A percentile compares a stretch with the other conserved stretches of the same genome.
Evolutionary conservation across 306 rosid species (phyloP).

Genomic region (Adenanthera pavonina): DNA sequence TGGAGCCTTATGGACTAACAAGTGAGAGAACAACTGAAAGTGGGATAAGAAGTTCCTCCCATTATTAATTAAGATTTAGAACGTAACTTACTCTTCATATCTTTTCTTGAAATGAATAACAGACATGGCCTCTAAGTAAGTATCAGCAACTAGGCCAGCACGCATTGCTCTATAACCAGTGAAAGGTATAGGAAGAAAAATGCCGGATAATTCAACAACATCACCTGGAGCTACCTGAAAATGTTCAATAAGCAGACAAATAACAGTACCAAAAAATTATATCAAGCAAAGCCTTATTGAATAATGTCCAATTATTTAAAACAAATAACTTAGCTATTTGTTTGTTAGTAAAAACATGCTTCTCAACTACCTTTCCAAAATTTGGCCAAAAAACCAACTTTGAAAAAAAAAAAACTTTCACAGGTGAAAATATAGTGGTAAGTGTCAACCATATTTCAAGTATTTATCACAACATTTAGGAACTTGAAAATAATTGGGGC

Average conservation of each 20-base stretch:
- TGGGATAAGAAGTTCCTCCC: slow-evolving; percentile 9
- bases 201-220: slow-evolving; percentile 92
- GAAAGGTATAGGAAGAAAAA: slow-evolving; percentile 95
- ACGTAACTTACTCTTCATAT: slow-evolving; percentile 88
- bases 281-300: slow-evolving; percentile 29
- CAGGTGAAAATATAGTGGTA: background rate
- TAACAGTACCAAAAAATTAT: slow-evolving; percentile 13
- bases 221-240: slow-evolving; percentile 96
- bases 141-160: slow-evolving; percentile 96
- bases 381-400: background rate
- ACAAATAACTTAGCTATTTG: background rate
- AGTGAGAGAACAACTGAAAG: slow-evolving; percentile 8
- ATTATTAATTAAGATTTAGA: slow-evolving; percentile 29
- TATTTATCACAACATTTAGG: slow-evolving; percentile 7
- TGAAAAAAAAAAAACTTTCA: background rate
- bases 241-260: slow-evolving; percentile 23
- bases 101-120: slow-evolving; percentile 88
- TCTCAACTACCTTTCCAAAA: background rate
- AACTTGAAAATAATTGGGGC: slow-evolving; percentile 28
- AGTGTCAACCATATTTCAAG: background rate
- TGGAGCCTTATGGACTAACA: background rate
- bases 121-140: slow-evolving; percentile 98
- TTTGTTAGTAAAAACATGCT: slow-evolving; percentile 4
- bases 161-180: slow-evolving; percentile 97
- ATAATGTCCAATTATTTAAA: slow-evolving; percentile 19